Percentiles rank a stretch among this genome's conserved stretches.
Conservation (phyloP, 164 flowering plant genomes). For the Santalum album region DNA sequence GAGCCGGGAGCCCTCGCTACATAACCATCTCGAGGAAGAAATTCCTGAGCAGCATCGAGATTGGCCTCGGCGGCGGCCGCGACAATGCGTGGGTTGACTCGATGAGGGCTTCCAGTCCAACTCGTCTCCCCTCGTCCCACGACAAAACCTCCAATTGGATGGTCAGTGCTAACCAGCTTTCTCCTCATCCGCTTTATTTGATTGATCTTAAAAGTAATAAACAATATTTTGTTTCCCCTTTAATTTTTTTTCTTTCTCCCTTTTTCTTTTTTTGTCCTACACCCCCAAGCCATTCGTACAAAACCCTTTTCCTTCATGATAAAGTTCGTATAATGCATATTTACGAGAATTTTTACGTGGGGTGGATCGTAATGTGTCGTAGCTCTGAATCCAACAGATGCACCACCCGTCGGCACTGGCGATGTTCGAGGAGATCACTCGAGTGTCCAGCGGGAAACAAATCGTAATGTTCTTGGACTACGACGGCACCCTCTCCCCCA, state of each 20-base stretch:
- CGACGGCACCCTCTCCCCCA: constrained; percentile 29
- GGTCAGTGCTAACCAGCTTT: background rate
- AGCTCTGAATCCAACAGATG: constrained; percentile 2
- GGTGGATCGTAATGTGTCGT: too few species aligned
- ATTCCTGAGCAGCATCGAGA: background rate
- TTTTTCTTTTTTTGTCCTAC: too few species aligned
- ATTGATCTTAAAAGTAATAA: background rate
- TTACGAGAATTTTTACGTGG: background rate
- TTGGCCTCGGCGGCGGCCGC: background rate
- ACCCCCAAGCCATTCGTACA: too few species aligned
- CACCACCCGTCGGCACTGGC: constrained; percentile 24
- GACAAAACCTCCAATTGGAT: background rate
- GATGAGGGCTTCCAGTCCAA: background rate
- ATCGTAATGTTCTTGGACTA: constrained; percentile 25
- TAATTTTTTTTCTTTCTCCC: background rate
- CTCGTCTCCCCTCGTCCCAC: background rate
- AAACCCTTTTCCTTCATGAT: too few species aligned
- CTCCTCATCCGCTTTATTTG: background rate
- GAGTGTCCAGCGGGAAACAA: constrained; percentile 12
- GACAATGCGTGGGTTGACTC: background rate
- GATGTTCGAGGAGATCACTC: constrained; percentile 13
- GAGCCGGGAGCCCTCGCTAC: background rate
- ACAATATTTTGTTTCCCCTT: too few species aligned
- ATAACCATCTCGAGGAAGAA: background rate
- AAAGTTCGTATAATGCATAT: too few species aligned